Evolutionary conservation across 1,284 basidiomycete genomes (phyloP).

Genomic region (Moesziomyces antarcticus): DNA sequence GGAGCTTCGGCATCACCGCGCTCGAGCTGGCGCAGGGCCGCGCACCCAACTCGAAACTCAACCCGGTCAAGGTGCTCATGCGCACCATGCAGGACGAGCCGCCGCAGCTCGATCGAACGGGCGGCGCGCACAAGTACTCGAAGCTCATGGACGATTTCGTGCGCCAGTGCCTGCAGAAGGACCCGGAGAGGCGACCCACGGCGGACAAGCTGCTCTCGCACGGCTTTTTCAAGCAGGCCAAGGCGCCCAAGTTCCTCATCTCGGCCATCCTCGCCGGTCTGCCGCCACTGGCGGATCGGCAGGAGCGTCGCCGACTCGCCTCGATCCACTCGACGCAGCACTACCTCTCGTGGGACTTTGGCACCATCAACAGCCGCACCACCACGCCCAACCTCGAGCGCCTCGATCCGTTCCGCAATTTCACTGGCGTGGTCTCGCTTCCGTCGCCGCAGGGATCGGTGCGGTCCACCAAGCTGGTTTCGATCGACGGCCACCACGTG

Average conservation of each 20-base stretch:
- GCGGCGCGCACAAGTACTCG: conserved; percentile 81
- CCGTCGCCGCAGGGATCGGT: conserved; percentile 49
- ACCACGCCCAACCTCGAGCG: conserved; percentile 36
- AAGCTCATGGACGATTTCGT: conserved; percentile 83
- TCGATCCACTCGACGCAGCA: conserved; percentile 52
- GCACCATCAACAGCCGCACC: conserved; percentile 28
- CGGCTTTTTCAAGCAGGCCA: conserved; percentile 82
- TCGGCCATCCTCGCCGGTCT: conserved; percentile 74
- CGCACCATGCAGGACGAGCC: conserved; percentile 71
- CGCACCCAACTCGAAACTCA: conserved; percentile 81
- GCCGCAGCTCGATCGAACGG: conserved; percentile 78
- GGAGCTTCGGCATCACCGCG: conserved; percentile 88
- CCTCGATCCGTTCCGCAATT: conserved; percentile 58
- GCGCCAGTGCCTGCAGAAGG: conserved; percentile 82
- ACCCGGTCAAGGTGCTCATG: conserved; percentile 79
- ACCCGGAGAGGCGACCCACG: conserved; percentile 80
- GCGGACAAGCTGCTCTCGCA: conserved; percentile 80
- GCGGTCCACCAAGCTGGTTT: conserved; percentile 39
- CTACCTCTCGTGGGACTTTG: conserved; percentile 60
- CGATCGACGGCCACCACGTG: conserved; percentile 48
- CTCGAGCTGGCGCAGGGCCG: conserved; percentile 84
- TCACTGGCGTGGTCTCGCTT: conserved; percentile 45
- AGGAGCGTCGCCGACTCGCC: conserved; percentile 47
- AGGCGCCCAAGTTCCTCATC: conserved; percentile 80
- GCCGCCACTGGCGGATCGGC: conserved; percentile 55